Base-by-base conservation (phyloP, 2,329 filamentous ascomycete species). In the Alternaria metachromatica region DNA sequence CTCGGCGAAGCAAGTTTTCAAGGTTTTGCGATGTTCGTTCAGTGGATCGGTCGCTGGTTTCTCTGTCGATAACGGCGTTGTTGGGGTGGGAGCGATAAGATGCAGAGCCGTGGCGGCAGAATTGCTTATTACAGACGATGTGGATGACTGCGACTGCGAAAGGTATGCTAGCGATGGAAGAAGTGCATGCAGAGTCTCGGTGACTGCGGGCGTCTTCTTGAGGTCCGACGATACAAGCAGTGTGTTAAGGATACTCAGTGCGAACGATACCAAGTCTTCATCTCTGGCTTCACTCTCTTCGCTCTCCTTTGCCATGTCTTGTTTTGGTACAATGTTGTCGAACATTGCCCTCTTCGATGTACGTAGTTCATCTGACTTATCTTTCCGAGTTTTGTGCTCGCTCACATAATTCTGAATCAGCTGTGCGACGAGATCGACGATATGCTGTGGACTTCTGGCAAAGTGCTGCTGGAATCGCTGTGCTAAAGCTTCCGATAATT, bases 401-500 rank as follows among this genome's bases (percentile, higher is more conserved):
- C 83, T 82, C 6, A 76, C 67, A 45, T 73, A 78, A 30, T 76
- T 75, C 5, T 80, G 77, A 2, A 93, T 76, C 0, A 93, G 84
- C 59, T 90, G 86, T 55, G 83, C 83, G 53, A 90, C 85, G 2
- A 94, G 83, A 49, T 88, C 86, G 2, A 93, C 80, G 7, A 92
- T 84, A 68, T 91, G 88, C 46, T 85, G 85, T 3, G 90, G 89
- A 60, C 88, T 86, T 30, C 84, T 85, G 28, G 90, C 86, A 12
- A 93, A 83, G 65, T 87, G 88, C 21, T 90, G 86, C 1, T 89
- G 86, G 49, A 90, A 85, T 49, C 82, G 84, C 23, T 87, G 86
- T 77, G 92, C 87, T 79, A 93, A 84, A 33, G 85, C 86, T 71
- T 92, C 89, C 8, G 92, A 82, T 1, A 92, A 78, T 53, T 88